Base-by-base conservation (phyloP, 2,329 filamentous ascomycete species). In the Sphaceloma murrayae region DNA sequence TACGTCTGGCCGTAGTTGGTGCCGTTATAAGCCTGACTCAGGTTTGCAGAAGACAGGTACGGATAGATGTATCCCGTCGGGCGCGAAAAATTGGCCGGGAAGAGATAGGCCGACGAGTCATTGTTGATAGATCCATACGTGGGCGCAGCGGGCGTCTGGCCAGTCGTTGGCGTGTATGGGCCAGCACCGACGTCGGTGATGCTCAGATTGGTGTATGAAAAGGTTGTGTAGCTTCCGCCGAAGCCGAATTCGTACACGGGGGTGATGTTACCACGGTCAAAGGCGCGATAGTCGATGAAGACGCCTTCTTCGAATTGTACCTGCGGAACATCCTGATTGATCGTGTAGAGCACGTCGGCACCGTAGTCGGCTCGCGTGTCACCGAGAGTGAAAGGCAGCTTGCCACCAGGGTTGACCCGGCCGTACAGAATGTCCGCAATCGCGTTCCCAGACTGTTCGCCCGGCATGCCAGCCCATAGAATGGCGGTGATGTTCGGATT, bases 241-340 rank as follows among this genome's bases (percentile, higher is more conserved):
- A 74, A 83, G 5, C 85, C 85, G 53, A 91, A 93, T 57, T 88
- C 84, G 62, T 80, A 91, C 50, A 84, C 75, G 1, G 85, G 83
- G 1, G 75, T 74, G 45, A 75, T 70, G 52, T 75, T 68, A 46
- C 70, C 32, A 1, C 54, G 54, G 39, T 51, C 49, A 43, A 91
- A 85, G 51, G 78, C 70, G 29, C 82, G 75, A 65, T 86, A 86
- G 62, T 91, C 85, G 56, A 93, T 87, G 61, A 88, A 85, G 43
- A 82, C 70, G 10, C 85, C 85, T 62, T 91, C 85, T 4, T 69
- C 67, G 57, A 86, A 93, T 54, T 85, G 74, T 27, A 78, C 67
- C 55, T 91, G 85, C 3, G 84, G 83, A 9, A 68, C 58, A 36
- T 78, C 80, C 47, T 83, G 82, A 65, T 84, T 87, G 19, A 80